phyloP scores from a whole-genome alignment of 2,329 filamentous ascomycete genomes.

The Coniochaeta prunicola region DNA sequence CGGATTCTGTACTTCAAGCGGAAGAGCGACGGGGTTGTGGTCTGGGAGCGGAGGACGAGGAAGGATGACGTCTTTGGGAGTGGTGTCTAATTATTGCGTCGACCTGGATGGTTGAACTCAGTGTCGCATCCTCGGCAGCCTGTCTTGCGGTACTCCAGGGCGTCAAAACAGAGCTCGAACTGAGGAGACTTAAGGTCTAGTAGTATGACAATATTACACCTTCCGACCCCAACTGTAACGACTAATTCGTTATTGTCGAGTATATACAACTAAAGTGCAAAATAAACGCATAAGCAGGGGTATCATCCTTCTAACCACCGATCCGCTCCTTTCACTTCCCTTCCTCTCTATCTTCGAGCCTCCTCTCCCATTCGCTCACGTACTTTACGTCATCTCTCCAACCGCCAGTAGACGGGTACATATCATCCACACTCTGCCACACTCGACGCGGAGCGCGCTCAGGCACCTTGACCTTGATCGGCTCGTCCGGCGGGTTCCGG shows the following conservation, averaged over 20 bases:
- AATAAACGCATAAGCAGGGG: background rate
- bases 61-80: conserved; percentile 51
- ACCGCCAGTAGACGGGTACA: conserved; percentile 26
- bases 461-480: conserved; percentile 21
- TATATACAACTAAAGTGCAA: no score
- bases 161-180: background rate
- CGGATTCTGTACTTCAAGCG: conserved; percentile 55
- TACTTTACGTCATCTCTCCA: conserved; percentile 32
- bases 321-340: background rate
- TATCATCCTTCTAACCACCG: background rate
- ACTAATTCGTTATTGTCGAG: no score
- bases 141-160: no score
- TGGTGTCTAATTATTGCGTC: conserved; percentile 22
- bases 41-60: conserved; percentile 50
- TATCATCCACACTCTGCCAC: conserved; percentile 10
- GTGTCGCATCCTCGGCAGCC: background rate
- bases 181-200: no score
- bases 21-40: conserved; percentile 38
- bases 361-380: conserved; percentile 34
- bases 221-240: no score
- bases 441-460: conserved; percentile 16
- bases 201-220: no score
- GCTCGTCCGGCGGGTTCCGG: conserved; percentile 25
- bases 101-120: background rate
- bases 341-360: background rate